phyloP scores from a whole-genome alignment of 768 basidiomycete species.

The Leccinellum albellum region DNA sequence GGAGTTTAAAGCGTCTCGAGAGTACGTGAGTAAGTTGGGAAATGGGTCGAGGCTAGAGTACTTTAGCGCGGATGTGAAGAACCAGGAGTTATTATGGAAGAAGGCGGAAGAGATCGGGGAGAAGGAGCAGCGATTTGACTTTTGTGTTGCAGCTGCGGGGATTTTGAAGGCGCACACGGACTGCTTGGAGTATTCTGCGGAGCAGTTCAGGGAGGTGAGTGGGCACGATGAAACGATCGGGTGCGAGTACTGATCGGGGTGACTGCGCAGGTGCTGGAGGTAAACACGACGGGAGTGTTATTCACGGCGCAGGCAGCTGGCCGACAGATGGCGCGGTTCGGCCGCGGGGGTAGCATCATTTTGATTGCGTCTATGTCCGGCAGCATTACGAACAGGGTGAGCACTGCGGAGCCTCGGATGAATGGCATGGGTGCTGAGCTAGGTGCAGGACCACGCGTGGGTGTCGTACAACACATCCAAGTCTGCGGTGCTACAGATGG shows the following conservation, averaged over 20 bases:
- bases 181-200: conserved; percentile 62
- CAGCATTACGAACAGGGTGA: conserved; percentile 67
- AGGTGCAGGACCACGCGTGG: conserved; percentile 64
- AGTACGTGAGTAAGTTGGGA: conserved; percentile 47
- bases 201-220: conserved; percentile 60
- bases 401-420: conserved; percentile 1
- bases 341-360: conserved; percentile 51
- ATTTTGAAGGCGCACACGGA: conserved; percentile 57
- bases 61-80: conserved; percentile 57
- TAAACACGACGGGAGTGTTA: conserved; percentile 62
- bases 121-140: conserved; percentile 66
- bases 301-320: conserved; percentile 62
- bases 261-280: conserved; percentile 50
- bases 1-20: conserved; percentile 53
- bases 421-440: not conserved
- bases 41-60: conserved; percentile 53
- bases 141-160: conserved; percentile 77
- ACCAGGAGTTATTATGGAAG: conserved; percentile 59
- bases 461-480: conserved; percentile 76
- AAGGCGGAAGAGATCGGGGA: conserved; percentile 58
- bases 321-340: conserved; percentile 50
- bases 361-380: conserved; percentile 61
- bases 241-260: not conserved
- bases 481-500: conserved; percentile 76
- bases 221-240: too few relatives aligned